These are phyloP conservation scores for Candida bentonensis DNA, from an alignment of 805 yeast species.

Conservation along the genomic window DNA sequence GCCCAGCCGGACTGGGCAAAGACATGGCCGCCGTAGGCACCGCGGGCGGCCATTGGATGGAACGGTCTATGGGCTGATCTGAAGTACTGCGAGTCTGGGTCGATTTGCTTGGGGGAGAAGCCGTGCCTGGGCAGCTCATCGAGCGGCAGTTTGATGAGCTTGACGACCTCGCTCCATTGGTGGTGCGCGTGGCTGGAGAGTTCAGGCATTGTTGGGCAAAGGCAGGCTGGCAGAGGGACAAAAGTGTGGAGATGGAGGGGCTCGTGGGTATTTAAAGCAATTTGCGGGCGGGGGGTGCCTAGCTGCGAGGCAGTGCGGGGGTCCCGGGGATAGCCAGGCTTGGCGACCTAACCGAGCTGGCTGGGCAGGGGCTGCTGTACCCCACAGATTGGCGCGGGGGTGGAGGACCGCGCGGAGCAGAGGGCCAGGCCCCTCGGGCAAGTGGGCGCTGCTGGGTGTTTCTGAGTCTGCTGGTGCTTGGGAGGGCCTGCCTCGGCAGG, in stretches of 20 bases:
- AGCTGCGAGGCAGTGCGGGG: too few species aligned
- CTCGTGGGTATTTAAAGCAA: not conserved
- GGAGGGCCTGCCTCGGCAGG: too few species aligned
- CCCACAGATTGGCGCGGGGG: too few species aligned
- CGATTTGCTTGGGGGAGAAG: conserved; percentile 9
- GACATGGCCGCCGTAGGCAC: conserved; percentile 20
- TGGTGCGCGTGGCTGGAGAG: not conserved
- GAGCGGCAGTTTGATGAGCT: conserved; percentile 5
- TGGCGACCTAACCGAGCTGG: not conserved
- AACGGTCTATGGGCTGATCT: conserved; percentile 14
- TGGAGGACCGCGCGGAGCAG: too few species aligned
- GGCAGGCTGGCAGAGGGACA: not conserved
- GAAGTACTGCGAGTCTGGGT: conserved; percentile 4
- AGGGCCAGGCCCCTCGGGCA: too few species aligned
- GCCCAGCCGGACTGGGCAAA: conserved; percentile 15
- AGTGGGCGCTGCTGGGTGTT: too few species aligned
- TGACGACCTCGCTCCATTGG: not conserved
- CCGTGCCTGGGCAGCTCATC: not conserved
- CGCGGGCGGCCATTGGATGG: conserved; percentile 14
- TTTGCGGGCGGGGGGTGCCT: not conserved
- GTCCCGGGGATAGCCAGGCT: not conserved
- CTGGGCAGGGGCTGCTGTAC: too few species aligned
- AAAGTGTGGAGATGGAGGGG: too few species aligned
- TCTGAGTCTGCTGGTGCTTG: too few species aligned
- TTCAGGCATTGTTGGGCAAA: too few species aligned